Evolutionary conservation across 768 basidiomycete species (phyloP), one percentile per base, ranked within the genome.

Genomic region (Hemileccinum impolitum): DNA sequence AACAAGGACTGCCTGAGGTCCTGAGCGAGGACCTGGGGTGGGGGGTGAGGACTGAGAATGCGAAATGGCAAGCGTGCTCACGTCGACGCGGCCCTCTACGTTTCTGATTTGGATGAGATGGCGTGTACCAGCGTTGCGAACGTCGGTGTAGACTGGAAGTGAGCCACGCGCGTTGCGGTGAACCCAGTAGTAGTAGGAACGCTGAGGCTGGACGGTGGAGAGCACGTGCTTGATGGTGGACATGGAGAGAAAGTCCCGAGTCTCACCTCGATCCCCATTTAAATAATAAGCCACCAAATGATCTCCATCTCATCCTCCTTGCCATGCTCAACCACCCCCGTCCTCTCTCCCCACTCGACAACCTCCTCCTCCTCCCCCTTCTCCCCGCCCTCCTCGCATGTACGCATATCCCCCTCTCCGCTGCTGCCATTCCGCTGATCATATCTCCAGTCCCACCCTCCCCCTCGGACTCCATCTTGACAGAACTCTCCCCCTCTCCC

Each of bases 111-210:
- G 73, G 38, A 85, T 66, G 31, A 78, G 70, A 52, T 80, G 70
- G 47, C 80, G 78, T 4, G 81, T 77, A 50, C 84, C 78, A 26
- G 69, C 79, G 63, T 85, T 87, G 53, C 84, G 81, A 39, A 87
- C 62, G 63, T 90, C 85, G 25, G 84, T 78, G 65, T 89, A 89
- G 21, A 91, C 85, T 38, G 88, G 87, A 26, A 90, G 74, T 41
- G 78, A 77, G 28, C 85, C 84, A 43, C 75, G 75, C 40, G 77
- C 65, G 65, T 87, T 90, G 52, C 88, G 79, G 18, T 79, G 76
- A 39, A 91, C 73, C 52, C 76, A 78, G 68, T 88, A 91, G 50
- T 19, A 34, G 36, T 43, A 11, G 17, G n/a, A n/a, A n/a, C n/a
- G n/a, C n/a, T n/a, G n/a, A n/a, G n/a, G n/a, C n/a, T n/a, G n/a